A percentile compares a stretch with the other conserved stretches of the same genome.
Conservation (phyloP, 352 stramenopile species). For the Pythium aquatile region DNA sequence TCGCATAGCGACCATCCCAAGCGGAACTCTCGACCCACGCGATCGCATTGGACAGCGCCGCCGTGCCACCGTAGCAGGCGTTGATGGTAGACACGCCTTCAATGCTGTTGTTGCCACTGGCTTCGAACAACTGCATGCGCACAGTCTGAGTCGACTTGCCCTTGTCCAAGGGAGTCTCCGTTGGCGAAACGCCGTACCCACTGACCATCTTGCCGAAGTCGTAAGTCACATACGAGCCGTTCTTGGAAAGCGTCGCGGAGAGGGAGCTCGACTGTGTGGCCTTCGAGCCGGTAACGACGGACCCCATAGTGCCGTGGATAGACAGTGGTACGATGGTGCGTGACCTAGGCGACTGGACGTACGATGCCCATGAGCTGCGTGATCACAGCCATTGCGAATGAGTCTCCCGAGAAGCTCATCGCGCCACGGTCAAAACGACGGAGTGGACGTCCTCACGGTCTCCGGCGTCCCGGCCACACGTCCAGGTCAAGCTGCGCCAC, state of each 20-base stretch:
- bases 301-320: neutral
- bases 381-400: conserved; percentile 51
- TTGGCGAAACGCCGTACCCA: conserved; percentile 87
- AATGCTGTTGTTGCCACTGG: conserved; percentile 52
- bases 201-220: conserved; percentile 39
- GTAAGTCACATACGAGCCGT: conserved; percentile 35
- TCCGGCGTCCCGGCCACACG: conserved; percentile 56
- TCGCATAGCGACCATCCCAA: conserved; percentile 92
- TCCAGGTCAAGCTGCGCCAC: conserved; percentile 95
- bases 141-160: conserved; percentile 85
- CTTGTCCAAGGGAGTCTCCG: conserved; percentile 94
- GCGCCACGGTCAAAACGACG: conserved; percentile 56
- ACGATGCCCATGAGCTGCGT: conserved; percentile 23
- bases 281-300: neutral
- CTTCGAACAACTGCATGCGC: conserved; percentile 69
- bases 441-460: conserved; percentile 77
- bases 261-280: neutral
- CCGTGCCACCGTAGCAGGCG: conserved; percentile 97
- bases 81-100: conserved; percentile 95
- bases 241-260: conserved; percentile 27
- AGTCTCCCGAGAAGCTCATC: conserved; percentile 54
- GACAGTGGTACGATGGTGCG: neutral
- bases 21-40: conserved; percentile 94
- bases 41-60: conserved; percentile 96
- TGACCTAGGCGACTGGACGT: conserved; percentile 2